Conservation (phyloP, 345 rosid genomes). For the Luvunga scandens region DNA sequence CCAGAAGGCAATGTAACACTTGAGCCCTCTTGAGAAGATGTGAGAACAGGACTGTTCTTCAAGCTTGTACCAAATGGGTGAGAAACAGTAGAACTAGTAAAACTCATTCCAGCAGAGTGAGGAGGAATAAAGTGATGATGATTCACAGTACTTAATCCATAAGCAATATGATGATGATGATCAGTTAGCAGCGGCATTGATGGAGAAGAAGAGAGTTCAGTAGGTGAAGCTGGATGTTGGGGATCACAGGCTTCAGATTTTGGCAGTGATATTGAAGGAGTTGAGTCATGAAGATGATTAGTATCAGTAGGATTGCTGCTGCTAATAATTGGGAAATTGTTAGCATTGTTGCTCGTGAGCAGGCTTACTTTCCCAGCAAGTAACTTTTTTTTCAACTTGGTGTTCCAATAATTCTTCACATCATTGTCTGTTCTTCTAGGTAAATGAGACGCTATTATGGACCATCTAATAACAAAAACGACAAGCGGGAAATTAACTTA, state of each 20-base stretch:
- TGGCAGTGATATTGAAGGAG: slow-evolving; percentile 1
- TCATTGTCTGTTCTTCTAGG: slow-evolving; percentile 67
- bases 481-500: slow-evolving; percentile 2
- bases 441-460: slow-evolving; percentile 53
- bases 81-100: no score
- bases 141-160: no score
- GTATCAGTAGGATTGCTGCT: neutral
- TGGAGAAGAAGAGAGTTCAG: slow-evolving; percentile 14
- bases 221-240: slow-evolving; percentile 10
- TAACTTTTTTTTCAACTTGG: slow-evolving; percentile 56
- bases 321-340: neutral
- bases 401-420: slow-evolving; percentile 66
- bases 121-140: slow-evolving; percentile 5
- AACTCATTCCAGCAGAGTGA: neutral
- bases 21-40: slow-evolving; percentile 23
- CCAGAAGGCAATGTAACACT: neutral
- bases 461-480: slow-evolving; percentile 41
- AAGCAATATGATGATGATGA: neutral
- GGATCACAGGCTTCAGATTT: slow-evolving; percentile 10
- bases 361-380: slow-evolving; percentile 27
- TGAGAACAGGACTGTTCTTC: slow-evolving; percentile 8
- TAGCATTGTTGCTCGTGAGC: neutral
- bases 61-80: slow-evolving; percentile 9
- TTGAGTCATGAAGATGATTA: no score
- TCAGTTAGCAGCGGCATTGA: slow-evolving; percentile 15